Evolutionary conservation across 257 asterid genomes (phyloP).

Genomic region (Salvia hispanica): DNA sequence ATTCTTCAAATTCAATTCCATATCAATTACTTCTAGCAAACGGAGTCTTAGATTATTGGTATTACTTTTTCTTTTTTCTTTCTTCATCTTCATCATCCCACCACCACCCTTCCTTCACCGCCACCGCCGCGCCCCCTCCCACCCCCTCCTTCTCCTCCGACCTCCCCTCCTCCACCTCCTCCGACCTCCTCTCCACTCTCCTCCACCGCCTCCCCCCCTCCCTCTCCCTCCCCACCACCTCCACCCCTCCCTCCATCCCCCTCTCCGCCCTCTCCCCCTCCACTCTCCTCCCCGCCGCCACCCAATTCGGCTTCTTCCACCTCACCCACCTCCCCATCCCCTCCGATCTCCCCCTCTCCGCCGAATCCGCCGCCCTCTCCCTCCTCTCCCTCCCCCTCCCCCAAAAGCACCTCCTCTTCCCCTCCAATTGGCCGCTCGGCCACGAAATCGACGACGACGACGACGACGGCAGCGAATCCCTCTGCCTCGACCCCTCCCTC

Average conservation of each 20-base stretch:
- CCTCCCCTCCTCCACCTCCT: conserved; percentile 31
- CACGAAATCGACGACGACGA: conserved; percentile 38
- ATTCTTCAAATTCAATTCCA: too few species aligned
- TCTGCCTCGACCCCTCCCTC: conserved; percentile 52
- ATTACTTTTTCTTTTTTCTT: too few species aligned
- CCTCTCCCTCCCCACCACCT: conserved; percentile 42
- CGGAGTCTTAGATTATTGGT: too few species aligned
- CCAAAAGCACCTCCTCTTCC: conserved; percentile 44
- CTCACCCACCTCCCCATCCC: conserved; percentile 58
- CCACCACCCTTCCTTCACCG: conserved; percentile 33
- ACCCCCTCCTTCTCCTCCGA: conserved; percentile 56
- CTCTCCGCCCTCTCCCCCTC: conserved; percentile 46
- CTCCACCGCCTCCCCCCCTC: conserved; percentile 71
- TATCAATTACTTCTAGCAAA: too few species aligned
- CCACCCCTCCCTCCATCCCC: conserved; percentile 43
- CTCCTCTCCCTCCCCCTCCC: conserved; percentile 37
- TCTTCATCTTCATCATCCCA: conserved; percentile 42
- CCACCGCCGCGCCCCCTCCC: conserved; percentile 78
- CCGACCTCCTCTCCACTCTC: conserved; percentile 53
- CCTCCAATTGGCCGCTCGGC: conserved; percentile 76
- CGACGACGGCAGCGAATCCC: conserved; percentile 43
- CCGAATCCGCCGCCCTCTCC: conserved; percentile 46
- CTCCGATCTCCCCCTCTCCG: conserved; percentile 45
- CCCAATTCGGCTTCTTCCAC: conserved; percentile 66
- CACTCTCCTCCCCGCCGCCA: conserved; percentile 48